Percentiles rank a stretch among this genome's conserved stretches.
phyloP scores from a whole-genome alignment of 768 basidiomycete genomes.

The Kwoniella mangroviensis region DNA sequence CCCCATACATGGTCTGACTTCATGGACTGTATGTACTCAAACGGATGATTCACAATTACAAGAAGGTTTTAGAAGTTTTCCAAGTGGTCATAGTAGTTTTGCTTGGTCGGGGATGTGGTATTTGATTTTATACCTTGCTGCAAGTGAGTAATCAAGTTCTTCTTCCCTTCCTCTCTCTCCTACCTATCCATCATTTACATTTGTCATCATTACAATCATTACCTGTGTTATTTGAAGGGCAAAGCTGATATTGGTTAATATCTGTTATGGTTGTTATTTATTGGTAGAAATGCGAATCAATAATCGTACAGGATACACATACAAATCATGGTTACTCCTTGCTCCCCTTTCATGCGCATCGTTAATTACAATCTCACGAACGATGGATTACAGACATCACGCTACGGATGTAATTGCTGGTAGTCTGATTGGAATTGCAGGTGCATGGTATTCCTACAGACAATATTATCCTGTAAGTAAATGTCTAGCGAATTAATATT shows the following conservation, averaged over 20 bases:
- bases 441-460: slow-evolving; percentile 50
- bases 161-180: neutral
- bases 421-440: slow-evolving; percentile 45
- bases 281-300: slow-evolving; percentile 44
- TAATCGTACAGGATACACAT: slow-evolving; percentile 47
- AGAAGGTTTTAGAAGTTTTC: slow-evolving; percentile 56
- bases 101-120: slow-evolving; percentile 56
- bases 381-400: slow-evolving; percentile 56
- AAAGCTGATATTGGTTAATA: too few relatives aligned
- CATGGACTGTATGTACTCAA: slow-evolving; percentile 51
- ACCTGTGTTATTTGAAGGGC: too few relatives aligned
- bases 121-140: slow-evolving; percentile 46
- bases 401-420: slow-evolving; percentile 55
- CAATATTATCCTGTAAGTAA: slow-evolving; percentile 53
- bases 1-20: slow-evolving; percentile 51
- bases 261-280: too few relatives aligned
- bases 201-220: too few relatives aligned
- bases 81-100: slow-evolving; percentile 52
- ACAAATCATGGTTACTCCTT: slow-evolving; percentile 55
- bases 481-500: neutral
- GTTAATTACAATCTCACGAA: slow-evolving; percentile 48
- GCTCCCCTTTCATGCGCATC: slow-evolving; percentile 45
- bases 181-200: too few relatives aligned
- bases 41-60: slow-evolving; percentile 38
- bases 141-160: slow-evolving; percentile 36